Percentiles rank a stretch among this genome's conserved stretches.
Conservation (phyloP, 768 basidiomycete genomes). For the Lentinula detonsa region DNA sequence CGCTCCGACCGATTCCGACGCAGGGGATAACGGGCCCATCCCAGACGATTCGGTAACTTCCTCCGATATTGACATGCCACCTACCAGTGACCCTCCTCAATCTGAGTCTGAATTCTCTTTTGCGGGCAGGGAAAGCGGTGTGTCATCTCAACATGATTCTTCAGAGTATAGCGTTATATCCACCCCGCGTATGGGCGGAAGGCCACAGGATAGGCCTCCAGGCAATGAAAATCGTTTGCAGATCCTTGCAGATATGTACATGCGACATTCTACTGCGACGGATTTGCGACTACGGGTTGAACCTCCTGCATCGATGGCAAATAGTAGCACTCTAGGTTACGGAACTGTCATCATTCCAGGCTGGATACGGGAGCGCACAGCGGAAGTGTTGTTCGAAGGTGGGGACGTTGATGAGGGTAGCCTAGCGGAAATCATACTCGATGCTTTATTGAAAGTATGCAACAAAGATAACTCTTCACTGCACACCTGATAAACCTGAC, state of each 20-base stretch:
- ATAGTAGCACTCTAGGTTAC: conserved; percentile 58
- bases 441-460: conserved; percentile 71
- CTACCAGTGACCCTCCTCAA: conserved; percentile 46
- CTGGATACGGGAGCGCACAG: conserved; percentile 89
- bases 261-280: conserved; percentile 70
- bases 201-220: conserved; percentile 14
- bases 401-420: conserved; percentile 87
- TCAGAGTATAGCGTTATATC: conserved; percentile 59
- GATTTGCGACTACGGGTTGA: conserved; percentile 64
- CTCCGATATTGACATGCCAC: conserved; percentile 34
- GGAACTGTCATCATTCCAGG: conserved; percentile 86
- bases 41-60: conserved; percentile 19
- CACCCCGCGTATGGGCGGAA: conserved; percentile 25
- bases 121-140: conserved; percentile 39
- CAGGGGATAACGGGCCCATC: conserved; percentile 20
- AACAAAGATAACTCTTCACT: neutral
- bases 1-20: conserved; percentile 27
- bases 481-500: neutral
- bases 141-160: conserved; percentile 43
- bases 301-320: conserved; percentile 42
- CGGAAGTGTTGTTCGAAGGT: conserved; percentile 87
- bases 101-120: conserved; percentile 68
- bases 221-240: conserved; percentile 52
- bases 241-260: conserved; percentile 64
- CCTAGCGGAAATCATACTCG: conserved; percentile 75